Base-by-base conservation (phyloP, 495 filamentous ascomycete genomes). In the Aspergillus bridgeri region DNA sequence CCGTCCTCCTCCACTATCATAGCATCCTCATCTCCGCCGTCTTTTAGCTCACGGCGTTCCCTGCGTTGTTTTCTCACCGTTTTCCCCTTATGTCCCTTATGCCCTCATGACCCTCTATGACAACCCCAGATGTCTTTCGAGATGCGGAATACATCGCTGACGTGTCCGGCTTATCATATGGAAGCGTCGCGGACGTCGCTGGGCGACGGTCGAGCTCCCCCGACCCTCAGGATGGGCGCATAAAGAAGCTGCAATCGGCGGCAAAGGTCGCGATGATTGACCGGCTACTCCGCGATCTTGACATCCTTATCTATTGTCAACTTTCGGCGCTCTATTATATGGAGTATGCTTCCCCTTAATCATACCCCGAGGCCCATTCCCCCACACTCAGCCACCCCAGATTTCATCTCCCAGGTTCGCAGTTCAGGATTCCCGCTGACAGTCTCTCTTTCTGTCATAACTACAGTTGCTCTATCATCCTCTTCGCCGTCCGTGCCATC, bases 281-380 rank as follows among this genome's bases (percentile, higher is more conserved):
- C 62, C 78, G 86, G 51, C 72, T 95, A 29, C 79, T 90, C 63
- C 80, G 82, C 56, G 86, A 84, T 65, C 75, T 96, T 48, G 91
- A 96, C 71, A 86, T 87, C 61, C 57, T 92, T n/a, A 83, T 92
- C 27, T 92, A 91, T 67, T 86, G 86, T 57, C 83, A 96, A 75
- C 76, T 95, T 29, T 89, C 88, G 42, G 82, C 86, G 43, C 63
- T 96, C 56, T 96, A 96, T 74, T 95, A 94, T 70, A 87, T 95
- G 83, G 92, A 96, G 92, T 96, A 75, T 62, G 88, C 45, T 8
- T 38, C 51, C n/a, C 42, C 19, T 38, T 24, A 38, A 15, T 24
- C 18, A 55, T 43, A 29, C 57, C 9, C 17, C 9, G 0, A 15
- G 11, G 3, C 33, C 33, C 13, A 1, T 38, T 38, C 57, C 45